Percentiles rank a stretch among this genome's conserved stretches.
phyloP scores from a whole-genome alignment of 176 grass and related monocot genomes.

The Carex parvula region DNA sequence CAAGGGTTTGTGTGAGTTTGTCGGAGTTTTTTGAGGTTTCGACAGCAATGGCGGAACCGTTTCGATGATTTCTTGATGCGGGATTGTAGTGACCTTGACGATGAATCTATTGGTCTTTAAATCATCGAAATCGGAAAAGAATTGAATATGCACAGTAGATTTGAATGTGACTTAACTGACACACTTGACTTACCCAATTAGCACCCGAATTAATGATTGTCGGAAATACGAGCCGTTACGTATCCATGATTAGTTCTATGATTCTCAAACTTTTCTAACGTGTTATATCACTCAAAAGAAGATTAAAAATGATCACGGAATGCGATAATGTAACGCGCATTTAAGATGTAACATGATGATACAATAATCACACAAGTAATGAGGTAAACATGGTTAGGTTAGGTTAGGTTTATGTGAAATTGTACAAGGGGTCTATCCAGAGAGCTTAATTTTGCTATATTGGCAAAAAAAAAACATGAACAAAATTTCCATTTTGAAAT shows the following conservation, averaged over 20 bases:
- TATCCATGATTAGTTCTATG: neutral
- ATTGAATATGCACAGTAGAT: neutral
- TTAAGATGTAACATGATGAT: neutral
- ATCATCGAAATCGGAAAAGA: conserved; percentile 21
- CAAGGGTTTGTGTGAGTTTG: conserved; percentile 25
- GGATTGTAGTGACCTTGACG: neutral
- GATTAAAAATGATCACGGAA: neutral
- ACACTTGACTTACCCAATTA: conserved; percentile 13
- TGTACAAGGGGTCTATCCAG: neutral
- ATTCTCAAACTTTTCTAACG: neutral
- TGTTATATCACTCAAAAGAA: neutral
- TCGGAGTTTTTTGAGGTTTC: conserved; percentile 31
- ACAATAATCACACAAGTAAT: neutral
- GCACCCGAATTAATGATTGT: neutral
- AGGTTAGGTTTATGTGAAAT: neutral
- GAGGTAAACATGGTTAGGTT: neutral
- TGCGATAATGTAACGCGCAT: neutral
- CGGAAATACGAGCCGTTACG: neutral
- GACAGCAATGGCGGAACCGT: neutral
- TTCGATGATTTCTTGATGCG: neutral
- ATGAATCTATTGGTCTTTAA: conserved; percentile 5
- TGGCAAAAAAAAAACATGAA: neutral
- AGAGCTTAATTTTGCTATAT: neutral
- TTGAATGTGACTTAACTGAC: conserved; percentile 24
- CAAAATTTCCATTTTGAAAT: neutral